A percentile compares a stretch with the other conserved stretches of the same genome.
Conservation (phyloP, 2,329 filamentous ascomycete genomes). For the Exophiala calicioides region DNA sequence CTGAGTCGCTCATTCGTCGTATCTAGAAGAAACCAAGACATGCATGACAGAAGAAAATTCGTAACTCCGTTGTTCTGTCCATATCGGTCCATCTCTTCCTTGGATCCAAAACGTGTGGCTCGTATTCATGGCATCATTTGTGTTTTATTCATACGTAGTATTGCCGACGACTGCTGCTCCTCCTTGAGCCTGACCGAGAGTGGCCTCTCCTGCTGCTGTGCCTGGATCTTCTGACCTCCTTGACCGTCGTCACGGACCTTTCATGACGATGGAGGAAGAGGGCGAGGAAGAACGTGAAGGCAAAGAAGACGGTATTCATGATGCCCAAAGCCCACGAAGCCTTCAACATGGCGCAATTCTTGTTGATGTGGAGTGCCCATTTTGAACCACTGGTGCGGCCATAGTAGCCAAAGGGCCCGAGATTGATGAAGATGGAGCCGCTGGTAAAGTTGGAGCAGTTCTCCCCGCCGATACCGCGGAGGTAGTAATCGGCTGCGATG, state of each 20-base stretch:
- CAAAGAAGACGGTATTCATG: slow-evolving; percentile 82
- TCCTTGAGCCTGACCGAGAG: slow-evolving; percentile 30
- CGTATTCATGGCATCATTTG: background rate
- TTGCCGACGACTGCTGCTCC: slow-evolving; percentile 30
- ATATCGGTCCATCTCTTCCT: slow-evolving; percentile 1
- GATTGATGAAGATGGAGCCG: slow-evolving; percentile 56
- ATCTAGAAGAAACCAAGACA: no score
- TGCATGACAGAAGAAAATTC: slow-evolving; percentile 27
- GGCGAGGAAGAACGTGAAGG: slow-evolving; percentile 72
- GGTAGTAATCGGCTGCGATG: slow-evolving; percentile 61
- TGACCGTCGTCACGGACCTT: slow-evolving; percentile 38
- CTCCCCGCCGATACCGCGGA: slow-evolving; percentile 58
- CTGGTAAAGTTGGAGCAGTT: slow-evolving; percentile 67
- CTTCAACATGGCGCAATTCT: slow-evolving; percentile 90
- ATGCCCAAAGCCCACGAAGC: slow-evolving; percentile 85
- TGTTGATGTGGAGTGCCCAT: slow-evolving; percentile 61
- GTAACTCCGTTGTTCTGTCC: slow-evolving; percentile 5
- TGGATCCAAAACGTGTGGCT: background rate
- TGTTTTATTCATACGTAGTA: slow-evolving; percentile 26
- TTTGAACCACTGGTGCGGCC: slow-evolving; percentile 46
- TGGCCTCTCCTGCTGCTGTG: slow-evolving; percentile 35
- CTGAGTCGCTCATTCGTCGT: slow-evolving; percentile 13
- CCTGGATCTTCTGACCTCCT: slow-evolving; percentile 39
- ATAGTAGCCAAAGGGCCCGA: slow-evolving; percentile 64
- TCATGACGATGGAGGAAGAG: slow-evolving; percentile 43